Percentiles rank a stretch among this genome's conserved stretches.
phyloP scores from a whole-genome alignment of 306 rosid species.

The Trifolium dubium region DNA sequence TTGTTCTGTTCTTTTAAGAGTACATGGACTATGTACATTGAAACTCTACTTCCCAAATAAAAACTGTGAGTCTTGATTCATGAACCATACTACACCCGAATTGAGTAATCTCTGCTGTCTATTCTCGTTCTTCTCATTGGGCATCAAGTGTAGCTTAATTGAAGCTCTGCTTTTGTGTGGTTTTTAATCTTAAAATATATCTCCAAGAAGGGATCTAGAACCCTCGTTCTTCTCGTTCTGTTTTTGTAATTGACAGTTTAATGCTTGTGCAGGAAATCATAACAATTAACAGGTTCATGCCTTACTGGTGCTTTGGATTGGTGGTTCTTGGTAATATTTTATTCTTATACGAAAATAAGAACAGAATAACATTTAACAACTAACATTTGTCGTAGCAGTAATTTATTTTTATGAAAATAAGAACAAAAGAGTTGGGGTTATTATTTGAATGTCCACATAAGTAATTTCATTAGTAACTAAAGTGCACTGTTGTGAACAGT shows the following conservation, averaged over 20 bases:
- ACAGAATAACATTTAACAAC: background rate
- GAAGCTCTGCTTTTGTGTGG: background rate
- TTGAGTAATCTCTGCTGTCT: background rate
- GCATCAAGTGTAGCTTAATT: background rate
- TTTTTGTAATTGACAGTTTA: too few relatives aligned
- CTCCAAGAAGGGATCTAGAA: background rate
- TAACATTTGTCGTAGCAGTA: too few relatives aligned
- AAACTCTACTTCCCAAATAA: background rate
- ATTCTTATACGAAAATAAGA: slow-evolving; percentile 4
- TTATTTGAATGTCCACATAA: slow-evolving; percentile 9
- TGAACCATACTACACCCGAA: background rate
- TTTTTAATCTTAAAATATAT: background rate
- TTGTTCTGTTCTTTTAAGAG: background rate
- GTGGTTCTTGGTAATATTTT: slow-evolving; percentile 88
- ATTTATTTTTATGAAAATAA: background rate
- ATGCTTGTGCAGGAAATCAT: slow-evolving; percentile 80
- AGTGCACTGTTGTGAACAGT: slow-evolving; percentile 2
- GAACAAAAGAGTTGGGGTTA: slow-evolving; percentile 8
- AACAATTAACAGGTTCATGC: slow-evolving; percentile 80
- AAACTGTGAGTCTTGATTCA: background rate
- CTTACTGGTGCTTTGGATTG: slow-evolving; percentile 96
- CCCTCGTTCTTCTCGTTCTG: too few relatives aligned
- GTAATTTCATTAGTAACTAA: slow-evolving; percentile 5
- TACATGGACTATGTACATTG: background rate
- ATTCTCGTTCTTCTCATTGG: background rate